Conservation (phyloP, 1,139 yeast species). For the Schwanniomyces etchellsii region DNA sequence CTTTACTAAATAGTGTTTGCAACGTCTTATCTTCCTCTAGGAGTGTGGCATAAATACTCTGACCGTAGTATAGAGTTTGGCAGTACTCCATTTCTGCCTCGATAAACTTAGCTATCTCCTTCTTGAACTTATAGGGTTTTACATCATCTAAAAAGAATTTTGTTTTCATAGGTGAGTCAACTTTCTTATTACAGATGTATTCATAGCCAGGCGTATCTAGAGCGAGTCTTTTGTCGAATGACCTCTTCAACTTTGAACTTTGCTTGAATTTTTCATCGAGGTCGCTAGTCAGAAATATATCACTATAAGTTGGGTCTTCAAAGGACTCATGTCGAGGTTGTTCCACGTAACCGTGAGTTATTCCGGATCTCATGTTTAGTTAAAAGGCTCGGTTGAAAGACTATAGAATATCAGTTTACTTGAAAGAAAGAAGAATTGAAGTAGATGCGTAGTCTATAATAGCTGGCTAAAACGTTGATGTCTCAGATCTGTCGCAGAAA, state of each 20-base stretch:
- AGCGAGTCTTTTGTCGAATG: neutral
- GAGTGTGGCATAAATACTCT: constrained; percentile 8
- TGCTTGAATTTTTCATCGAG: too few species aligned
- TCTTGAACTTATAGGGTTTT: constrained; percentile 5
- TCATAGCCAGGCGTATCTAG: constrained; percentile 1
- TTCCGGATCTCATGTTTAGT: too few species aligned
- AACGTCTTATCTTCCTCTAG: constrained; percentile 8
- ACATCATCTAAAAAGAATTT: constrained; percentile 4
- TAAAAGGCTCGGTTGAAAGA: too few species aligned
- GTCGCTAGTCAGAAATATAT: too few species aligned
- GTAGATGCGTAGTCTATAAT: too few species aligned
- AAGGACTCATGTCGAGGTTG: too few species aligned
- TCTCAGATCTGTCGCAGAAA: neutral
- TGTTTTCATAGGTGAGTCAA: constrained; percentile 11
- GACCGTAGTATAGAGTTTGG: constrained; percentile 6
- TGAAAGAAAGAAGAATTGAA: too few species aligned
- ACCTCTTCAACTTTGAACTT: too few species aligned
- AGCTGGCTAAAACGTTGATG: too few species aligned
- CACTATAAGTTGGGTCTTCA: too few species aligned
- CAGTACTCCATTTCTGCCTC: constrained; percentile 12
- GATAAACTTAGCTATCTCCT: constrained; percentile 8
- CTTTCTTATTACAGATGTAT: constrained; percentile 8
- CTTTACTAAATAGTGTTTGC: constrained; percentile 8
- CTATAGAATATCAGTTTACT: too few species aligned
- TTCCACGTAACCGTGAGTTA: too few species aligned